Base-by-base conservation (phyloP, 495 filamentous ascomycete genomes). In the Mytilinidion resinicola region DNA sequence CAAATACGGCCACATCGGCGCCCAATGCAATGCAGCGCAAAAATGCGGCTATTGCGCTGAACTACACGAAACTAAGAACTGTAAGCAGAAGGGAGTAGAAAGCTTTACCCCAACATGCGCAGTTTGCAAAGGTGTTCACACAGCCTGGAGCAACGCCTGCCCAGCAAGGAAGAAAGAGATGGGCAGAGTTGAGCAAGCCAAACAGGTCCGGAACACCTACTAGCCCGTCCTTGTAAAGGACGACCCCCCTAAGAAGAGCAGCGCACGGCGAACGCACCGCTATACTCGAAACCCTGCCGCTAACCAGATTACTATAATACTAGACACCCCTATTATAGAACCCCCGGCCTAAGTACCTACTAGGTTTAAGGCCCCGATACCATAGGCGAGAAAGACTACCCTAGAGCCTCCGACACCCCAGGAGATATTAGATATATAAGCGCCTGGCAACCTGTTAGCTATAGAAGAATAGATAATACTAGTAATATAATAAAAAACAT, bases 51-150 rank as follows among this genome's bases (percentile, higher is more conserved):
- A 64, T 61, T 65, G 59, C 48, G 47, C 52, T 38, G 33, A 38
- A 38, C 52, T 20, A 37, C 33, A 55, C 19, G 25, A 65, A 51
- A 57, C 62, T 14, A 62, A 61, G 50, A 36, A 65, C 59, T 65
- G 48, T 42, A 57, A 41, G 42, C 21, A 61, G 46, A 61, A 57
- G 36, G 58, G 43, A 43, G 43, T 46, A 46, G 15, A 46, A 46
- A 17, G 43, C 43, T 61, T 56, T 47, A 62, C 62, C 43, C 57
- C 59, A 17, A 51, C 25, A 62, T 65, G 52, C 35, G 35, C 48
- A 56, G 58, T 65, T 15, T 65, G 52, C 43, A 57, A 65, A 54
- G 62, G 62, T 53, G 44, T 44, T 36, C 43, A 65, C 42, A 62
- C 49, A 39, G 59, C 53, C 35, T 65, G 46, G 53, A 61, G 58